Evolutionary conservation across 2,329 filamentous ascomycete species (phyloP).

Genomic region (Purpureocillium takamizusanense): DNA sequence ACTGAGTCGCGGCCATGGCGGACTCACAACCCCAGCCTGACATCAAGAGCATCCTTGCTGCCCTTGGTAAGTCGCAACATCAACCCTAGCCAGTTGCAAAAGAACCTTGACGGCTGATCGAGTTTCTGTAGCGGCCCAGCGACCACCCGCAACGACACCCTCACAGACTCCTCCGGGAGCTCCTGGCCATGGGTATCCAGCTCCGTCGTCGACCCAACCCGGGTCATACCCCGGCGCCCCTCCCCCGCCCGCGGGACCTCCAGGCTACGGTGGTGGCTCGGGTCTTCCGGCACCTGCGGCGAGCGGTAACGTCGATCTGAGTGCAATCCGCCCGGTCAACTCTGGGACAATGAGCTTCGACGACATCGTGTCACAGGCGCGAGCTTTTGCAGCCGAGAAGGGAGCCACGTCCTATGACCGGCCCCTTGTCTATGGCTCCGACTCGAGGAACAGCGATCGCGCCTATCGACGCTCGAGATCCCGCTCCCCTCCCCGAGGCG

Average conservation of each 20-base stretch:
- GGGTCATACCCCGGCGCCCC: conserved; percentile 27
- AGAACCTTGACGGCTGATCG: not conserved
- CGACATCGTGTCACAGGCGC: conserved; percentile 77
- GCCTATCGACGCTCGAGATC: conserved; percentile 60
- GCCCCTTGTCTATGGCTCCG: conserved; percentile 34
- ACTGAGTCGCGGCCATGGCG: conserved; percentile 18
- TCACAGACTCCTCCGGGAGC: conserved; percentile 30
- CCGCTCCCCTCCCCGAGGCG: conserved; percentile 64
- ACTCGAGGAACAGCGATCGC: conserved; percentile 28
- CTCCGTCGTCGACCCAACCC: conserved; percentile 26
- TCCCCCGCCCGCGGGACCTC: conserved; percentile 22
- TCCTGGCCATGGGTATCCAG: conserved; percentile 28
- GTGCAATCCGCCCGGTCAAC: conserved; percentile 67
- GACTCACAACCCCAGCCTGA: conserved; percentile 23
- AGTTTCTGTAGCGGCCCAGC: conserved; percentile 30
- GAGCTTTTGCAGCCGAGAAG: conserved; percentile 72
- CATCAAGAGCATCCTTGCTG: conserved; percentile 39
- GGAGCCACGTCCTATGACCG: conserved; percentile 58
- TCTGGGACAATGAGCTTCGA: conserved; percentile 76
- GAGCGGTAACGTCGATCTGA: conserved; percentile 72
- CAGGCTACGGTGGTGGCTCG: conserved; percentile 31
- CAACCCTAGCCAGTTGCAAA: no score
- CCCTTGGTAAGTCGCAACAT: conserved; percentile 30
- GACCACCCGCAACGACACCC: conserved; percentile 30
- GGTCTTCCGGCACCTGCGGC: conserved; percentile 58